These are phyloP conservation scores for Penicillium sp. DNA, from an alignment of 2,329 filamentous ascomycete genomes.

Conservation along the genomic window DNA sequence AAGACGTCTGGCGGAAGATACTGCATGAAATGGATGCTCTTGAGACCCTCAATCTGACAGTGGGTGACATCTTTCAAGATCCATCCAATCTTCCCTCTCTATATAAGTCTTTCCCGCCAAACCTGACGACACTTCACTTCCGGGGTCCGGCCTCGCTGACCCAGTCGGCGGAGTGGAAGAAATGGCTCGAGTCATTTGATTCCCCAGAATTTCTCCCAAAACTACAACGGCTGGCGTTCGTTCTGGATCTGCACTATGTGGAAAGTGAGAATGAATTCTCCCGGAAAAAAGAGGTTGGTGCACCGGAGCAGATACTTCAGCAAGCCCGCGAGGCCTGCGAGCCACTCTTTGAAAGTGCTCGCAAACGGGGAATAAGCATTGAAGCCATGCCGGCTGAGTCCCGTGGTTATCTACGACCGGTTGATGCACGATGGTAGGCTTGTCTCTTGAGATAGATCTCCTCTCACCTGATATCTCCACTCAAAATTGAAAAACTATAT, in stretches of 20 bases:
- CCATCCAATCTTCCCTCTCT: slow-evolving; percentile 12
- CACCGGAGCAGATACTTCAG: slow-evolving; percentile 8
- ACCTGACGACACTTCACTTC: slow-evolving; percentile 22
- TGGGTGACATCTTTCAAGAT: slow-evolving; percentile 22
- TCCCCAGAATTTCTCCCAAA: slow-evolving; percentile 17
- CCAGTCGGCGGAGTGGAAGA: slow-evolving; percentile 15
- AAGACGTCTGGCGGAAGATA: slow-evolving; percentile 10
- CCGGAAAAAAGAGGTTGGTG: background rate
- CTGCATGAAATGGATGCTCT: slow-evolving; percentile 14
- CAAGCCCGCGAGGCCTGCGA: slow-evolving; percentile 17
- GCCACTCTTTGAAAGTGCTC: slow-evolving; percentile 13
- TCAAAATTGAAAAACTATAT: too few species aligned
- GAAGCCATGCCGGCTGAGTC: slow-evolving; percentile 14
- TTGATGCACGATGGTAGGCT: slow-evolving; percentile 23
- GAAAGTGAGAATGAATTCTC: background rate
- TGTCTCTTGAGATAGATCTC: too few species aligned
- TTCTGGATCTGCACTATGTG: slow-evolving; percentile 21
- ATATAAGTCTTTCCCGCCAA: slow-evolving; percentile 19
- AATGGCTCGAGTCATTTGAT: slow-evolving; percentile 22
- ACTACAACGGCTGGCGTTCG: slow-evolving; percentile 19
- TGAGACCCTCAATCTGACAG: slow-evolving; percentile 15
- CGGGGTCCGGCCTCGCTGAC: slow-evolving; percentile 21
- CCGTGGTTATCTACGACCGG: slow-evolving; percentile 7
- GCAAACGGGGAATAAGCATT: slow-evolving; percentile 16
- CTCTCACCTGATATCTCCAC: background rate